phyloP scores from a whole-genome alignment of 805 yeast genomes.

The Pichia pseudocactophila region DNA sequence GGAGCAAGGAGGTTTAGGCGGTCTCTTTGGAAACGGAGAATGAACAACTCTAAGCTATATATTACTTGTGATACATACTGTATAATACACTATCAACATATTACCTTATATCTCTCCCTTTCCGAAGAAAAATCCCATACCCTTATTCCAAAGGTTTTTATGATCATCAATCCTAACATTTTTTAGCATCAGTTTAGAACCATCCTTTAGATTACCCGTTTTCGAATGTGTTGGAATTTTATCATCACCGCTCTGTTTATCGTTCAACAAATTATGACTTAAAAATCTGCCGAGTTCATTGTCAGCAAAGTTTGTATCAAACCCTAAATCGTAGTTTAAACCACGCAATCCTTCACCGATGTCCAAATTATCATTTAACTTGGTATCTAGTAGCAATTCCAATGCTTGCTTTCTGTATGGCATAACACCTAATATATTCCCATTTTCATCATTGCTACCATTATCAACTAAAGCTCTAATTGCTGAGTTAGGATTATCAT shows the following conservation, averaged over 20 bases:
- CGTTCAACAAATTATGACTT: not conserved
- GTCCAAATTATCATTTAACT: slow-evolving; percentile 8
- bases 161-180: not conserved
- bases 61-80: no score
- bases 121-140: slow-evolving; percentile 10
- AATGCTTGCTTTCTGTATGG: slow-evolving; percentile 48
- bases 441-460: slow-evolving; percentile 48
- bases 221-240: not conserved
- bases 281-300: slow-evolving; percentile 9
- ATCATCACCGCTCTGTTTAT: not conserved
- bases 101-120: slow-evolving; percentile 11
- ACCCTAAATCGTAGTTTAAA: slow-evolving; percentile 3
- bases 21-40: slow-evolving; percentile 10
- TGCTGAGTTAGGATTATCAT: slow-evolving; percentile 65
- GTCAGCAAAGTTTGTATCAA: slow-evolving; percentile 6
- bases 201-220: slow-evolving; percentile 7
- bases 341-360: slow-evolving; percentile 11
- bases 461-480: slow-evolving; percentile 79
- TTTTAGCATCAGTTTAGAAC: slow-evolving; percentile 7
- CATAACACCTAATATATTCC: slow-evolving; percentile 47
- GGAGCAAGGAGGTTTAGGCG: slow-evolving; percentile 12
- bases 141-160: slow-evolving; percentile 4
- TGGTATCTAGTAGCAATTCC: slow-evolving; percentile 6
- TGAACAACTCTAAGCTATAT: no score
- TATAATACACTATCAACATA: no score